Evolutionary conservation across 139 green algal genomes (phyloP).

Genomic region (Chlamydomonas applanata): DNA sequence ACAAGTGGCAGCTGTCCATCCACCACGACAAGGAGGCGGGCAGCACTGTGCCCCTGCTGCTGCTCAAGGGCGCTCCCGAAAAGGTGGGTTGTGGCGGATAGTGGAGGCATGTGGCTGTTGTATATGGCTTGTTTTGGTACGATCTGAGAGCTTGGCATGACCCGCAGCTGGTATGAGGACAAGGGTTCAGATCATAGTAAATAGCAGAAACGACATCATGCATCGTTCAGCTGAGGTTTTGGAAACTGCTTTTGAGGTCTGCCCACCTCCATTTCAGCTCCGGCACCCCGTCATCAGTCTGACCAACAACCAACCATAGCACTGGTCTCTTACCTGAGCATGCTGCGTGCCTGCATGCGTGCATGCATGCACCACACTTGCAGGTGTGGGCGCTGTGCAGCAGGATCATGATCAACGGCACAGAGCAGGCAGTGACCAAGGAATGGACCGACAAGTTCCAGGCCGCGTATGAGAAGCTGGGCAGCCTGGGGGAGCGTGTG

Average conservation of each 20-base stretch:
- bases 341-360: not conserved
- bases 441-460: constrained; percentile 49
- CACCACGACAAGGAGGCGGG: constrained; percentile 31
- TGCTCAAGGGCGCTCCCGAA: constrained; percentile 66
- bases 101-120: not conserved
- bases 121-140: not conserved
- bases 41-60: constrained; percentile 34
- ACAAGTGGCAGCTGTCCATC: constrained; percentile 88
- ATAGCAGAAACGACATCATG: no score
- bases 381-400: constrained; percentile 50
- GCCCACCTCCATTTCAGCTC: no score
- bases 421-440: constrained; percentile 47
- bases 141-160: no score
- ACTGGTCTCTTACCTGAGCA: no score
- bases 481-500: constrained; percentile 70
- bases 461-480: constrained; percentile 61
- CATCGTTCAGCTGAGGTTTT: not conserved
- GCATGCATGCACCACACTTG: no score
- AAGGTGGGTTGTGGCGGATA: constrained; percentile 29
- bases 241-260: no score
- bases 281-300: no score
- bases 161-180: no score
- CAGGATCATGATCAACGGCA: constrained; percentile 43
- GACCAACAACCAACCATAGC: not conserved
- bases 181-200: no score